Evolutionary conservation across 805 yeast genomes (phyloP).

Genomic region (Candida ipomoeae): DNA sequence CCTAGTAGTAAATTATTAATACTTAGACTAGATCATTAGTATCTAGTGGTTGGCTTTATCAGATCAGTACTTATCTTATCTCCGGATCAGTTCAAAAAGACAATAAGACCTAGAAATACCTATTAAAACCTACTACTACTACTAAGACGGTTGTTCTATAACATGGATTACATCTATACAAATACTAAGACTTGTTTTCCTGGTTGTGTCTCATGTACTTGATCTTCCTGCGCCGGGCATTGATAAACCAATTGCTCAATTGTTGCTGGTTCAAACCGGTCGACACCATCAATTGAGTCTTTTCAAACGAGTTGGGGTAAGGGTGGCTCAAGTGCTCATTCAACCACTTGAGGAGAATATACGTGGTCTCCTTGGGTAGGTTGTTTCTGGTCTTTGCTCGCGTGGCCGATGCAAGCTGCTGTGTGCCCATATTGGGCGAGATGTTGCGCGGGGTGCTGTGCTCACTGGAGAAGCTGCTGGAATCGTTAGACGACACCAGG

Average conservation of each 20-base stretch:
- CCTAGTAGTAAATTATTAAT: no score
- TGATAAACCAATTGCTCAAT: constrained; percentile 82
- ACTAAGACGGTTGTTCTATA: no score
- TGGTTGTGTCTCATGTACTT: constrained; percentile 43
- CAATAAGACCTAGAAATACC: no score
- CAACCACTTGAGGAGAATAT: constrained; percentile 68
- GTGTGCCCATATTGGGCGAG: not conserved
- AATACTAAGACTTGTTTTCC: not conserved
- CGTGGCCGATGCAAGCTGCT: not conserved
- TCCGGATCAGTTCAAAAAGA: no score
- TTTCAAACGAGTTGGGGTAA: constrained; percentile 78
- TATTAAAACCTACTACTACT: no score
- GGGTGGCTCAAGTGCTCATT: constrained; percentile 73
- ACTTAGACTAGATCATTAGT: no score
- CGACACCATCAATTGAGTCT: constrained; percentile 58
- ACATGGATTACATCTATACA: not conserved
- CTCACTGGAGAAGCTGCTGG: not conserved
- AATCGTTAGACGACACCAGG: not conserved
- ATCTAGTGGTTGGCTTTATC: no score
- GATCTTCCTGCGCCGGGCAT: constrained; percentile 76
- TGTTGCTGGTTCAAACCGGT: constrained; percentile 82
- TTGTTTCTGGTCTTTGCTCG: constrained; percentile 54
- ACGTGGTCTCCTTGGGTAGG: constrained; percentile 74
- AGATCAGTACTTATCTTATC: no score
- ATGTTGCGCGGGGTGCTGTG: not conserved